Evolutionary conservation across 2,329 filamentous ascomycete species (phyloP), one percentile per base, ranked within the genome.

Genomic region (Chalara sp.): DNA sequence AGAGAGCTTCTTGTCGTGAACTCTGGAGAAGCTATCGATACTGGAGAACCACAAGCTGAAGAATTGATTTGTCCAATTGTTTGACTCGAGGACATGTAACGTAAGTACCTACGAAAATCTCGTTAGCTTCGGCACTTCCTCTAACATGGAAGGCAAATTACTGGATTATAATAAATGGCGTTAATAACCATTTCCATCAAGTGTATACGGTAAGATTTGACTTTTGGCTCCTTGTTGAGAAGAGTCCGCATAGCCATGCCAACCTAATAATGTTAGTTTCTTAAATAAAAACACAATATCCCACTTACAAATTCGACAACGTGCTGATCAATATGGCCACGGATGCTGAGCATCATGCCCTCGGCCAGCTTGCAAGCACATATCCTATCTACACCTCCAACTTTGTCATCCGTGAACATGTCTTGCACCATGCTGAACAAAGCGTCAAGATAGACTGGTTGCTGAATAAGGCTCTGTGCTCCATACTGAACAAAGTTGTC

Each of bases 151-250:
- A 21, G 37, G 31, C 6, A 13, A 35, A 58, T 8, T 58, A 65
- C 72, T 1, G 93, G 91, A 73, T 96, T 96, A 76, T 99, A 99
- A 76, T 97, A 95, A 62, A 97, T 90, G 50, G 88, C 84, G 70
- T 97, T 97, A 75, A 99, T 96, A 52, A 99, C 84, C 84, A 99
- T 95, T 72, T 99, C 93, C 87, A 99, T 95, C 43, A 99, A 73
- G 68, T 99, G 92, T 49, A 97, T 91, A 63, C 89, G 86, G 69
- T 96, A 95, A 3, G 89, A 91, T 76, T 95, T 96, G 60, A 95
- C 84, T 70, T 90, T 91, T 47, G 88, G 76, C 6, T 48, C 32
- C 7, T 35, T 13, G 33, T 79, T 82, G 28, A 76, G 81, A 39
- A 99, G 78, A 37, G 91, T 84, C 44, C 73, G 78, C 90, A 97